phyloP scores from a whole-genome alignment of 768 basidiomycete genomes.

The Fomitopsis serialis region DNA sequence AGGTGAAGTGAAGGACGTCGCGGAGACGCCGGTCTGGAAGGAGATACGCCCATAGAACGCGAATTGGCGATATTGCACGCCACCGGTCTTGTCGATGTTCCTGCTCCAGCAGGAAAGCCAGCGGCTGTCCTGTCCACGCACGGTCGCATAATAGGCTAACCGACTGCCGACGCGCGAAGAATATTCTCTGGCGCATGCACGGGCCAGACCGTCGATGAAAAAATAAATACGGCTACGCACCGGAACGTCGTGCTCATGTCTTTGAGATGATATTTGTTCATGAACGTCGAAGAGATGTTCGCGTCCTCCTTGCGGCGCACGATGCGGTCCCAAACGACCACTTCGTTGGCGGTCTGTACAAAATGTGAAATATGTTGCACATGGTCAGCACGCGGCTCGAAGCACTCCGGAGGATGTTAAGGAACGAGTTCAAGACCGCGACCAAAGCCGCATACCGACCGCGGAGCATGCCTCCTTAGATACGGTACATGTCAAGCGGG shows the following conservation, averaged over 20 bases:
- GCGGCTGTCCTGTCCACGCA: too few species aligned
- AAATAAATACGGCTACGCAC: constrained; percentile 39
- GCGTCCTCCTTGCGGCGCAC: constrained; percentile 78
- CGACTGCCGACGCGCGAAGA: background rate
- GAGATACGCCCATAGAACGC: background rate
- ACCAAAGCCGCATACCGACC: too few species aligned
- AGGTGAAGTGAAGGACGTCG: background rate
- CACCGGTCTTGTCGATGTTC: too few species aligned
- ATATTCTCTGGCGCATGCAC: background rate
- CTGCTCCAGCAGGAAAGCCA: too few species aligned
- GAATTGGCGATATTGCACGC: too few species aligned
- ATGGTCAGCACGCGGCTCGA: background rate
- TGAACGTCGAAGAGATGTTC: constrained; percentile 52
- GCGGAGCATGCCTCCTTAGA: too few species aligned
- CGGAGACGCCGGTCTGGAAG: background rate
- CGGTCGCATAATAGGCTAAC: too few species aligned
- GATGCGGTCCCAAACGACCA: constrained; percentile 92
- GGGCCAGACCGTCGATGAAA: background rate
- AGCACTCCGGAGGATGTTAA: background rate
- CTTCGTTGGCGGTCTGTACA: constrained; percentile 59
- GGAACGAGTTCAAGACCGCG: background rate
- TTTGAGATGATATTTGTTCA: constrained; percentile 83
- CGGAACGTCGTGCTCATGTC: constrained; percentile 71
- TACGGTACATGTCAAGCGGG: too few species aligned
- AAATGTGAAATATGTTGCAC: background rate